Conservation (phyloP, 2,329 filamentous ascomycete genomes). For the Juglanconis sp. region DNA sequence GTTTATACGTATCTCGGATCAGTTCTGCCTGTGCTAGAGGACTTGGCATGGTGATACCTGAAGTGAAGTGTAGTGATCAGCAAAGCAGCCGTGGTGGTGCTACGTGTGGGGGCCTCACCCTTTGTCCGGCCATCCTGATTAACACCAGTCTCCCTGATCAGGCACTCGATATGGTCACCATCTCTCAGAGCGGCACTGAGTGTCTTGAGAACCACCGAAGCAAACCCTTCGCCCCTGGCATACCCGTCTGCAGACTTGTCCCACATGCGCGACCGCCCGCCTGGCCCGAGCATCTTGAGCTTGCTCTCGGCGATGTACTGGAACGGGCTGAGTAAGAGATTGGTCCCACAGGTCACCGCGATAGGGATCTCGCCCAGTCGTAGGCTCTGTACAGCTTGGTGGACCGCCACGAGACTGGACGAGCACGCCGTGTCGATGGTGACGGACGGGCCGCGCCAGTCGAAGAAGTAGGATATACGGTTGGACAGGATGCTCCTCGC, state of each 20-base stretch:
- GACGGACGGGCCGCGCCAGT: conserved; percentile 36
- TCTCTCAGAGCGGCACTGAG: conserved; percentile 43
- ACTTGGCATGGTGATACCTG: conserved; percentile 48
- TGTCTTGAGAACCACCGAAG: conserved; percentile 43
- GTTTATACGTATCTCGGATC: conserved; percentile 36
- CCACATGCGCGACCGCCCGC: conserved; percentile 37
- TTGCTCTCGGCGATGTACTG: conserved; percentile 33
- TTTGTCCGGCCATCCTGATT: conserved; percentile 45
- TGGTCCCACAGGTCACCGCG: too few species aligned
- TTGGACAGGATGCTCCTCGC: conserved; percentile 31
- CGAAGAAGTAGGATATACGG: conserved; percentile 37
- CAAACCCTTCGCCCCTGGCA: conserved; percentile 48
- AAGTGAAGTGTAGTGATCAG: conserved; percentile 21
- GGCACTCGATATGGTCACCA: conserved; percentile 35
- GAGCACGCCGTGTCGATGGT: conserved; percentile 22
- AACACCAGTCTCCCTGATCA: conserved; percentile 39
- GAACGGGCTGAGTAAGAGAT: too few species aligned
- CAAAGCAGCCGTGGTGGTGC: conserved; percentile 43
- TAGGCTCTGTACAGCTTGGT: neutral
- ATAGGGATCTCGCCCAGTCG: too few species aligned
- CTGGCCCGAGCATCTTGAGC: conserved; percentile 35
- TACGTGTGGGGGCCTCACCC: conserved; percentile 24
- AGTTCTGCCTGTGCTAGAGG: conserved; percentile 34
- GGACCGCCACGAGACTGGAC: neutral
- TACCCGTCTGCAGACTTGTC: conserved; percentile 48